Conservation (phyloP, 306 rosid genomes). For the Lagenaria siceraria region DNA sequence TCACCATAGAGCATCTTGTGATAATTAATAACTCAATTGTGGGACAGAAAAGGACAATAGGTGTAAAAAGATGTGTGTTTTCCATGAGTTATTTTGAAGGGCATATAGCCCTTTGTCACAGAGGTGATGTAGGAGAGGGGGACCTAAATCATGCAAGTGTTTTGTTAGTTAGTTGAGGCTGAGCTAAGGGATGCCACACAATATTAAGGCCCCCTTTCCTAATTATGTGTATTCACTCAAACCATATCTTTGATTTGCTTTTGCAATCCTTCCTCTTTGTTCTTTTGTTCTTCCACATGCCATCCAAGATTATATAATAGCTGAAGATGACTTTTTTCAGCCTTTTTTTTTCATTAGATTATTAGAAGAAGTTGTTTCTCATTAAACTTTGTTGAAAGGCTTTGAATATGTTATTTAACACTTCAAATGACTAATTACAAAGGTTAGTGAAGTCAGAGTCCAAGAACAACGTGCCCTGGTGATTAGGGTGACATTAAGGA, state of each 20-base stretch:
- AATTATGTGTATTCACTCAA: not conserved
- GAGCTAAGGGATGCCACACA: not conserved
- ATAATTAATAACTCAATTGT: not conserved
- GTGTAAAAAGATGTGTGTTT: not conserved
- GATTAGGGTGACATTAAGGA: no score
- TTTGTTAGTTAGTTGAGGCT: not conserved
- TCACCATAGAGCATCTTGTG: not conserved
- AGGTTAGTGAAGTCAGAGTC: no score
- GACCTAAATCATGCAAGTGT: not conserved
- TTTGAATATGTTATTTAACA: no score
- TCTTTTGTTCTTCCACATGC: no score
- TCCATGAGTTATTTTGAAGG: not conserved
- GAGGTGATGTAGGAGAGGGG: not conserved
- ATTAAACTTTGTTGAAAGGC: no score
- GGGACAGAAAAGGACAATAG: not conserved
- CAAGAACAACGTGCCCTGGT: no score
- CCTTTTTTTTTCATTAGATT: no score
- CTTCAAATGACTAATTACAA: no score
- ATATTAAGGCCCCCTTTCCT: not conserved
- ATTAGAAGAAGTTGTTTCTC: no score
- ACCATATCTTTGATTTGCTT: not conserved
- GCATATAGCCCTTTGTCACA: not conserved
- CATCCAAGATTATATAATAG: no score
- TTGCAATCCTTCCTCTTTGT: not conserved
- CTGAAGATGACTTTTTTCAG: no score